A percentile compares a stretch with the other conserved stretches of the same genome.
Evolutionary conservation across 306 rosid species (phyloP).

Genomic region (Corylus heterophylla): DNA sequence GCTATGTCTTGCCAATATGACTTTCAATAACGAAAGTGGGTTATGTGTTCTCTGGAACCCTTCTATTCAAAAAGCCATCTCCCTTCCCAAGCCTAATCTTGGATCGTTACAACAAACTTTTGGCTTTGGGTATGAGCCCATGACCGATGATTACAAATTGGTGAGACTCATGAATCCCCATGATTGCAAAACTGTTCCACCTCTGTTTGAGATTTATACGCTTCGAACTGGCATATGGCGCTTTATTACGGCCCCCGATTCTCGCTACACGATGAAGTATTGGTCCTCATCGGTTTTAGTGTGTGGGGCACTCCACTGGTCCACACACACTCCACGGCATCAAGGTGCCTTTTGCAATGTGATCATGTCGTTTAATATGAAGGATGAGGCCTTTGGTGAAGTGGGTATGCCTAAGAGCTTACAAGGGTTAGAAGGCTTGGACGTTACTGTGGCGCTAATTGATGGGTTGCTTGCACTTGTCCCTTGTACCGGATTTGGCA

Average conservation of each 20-base stretch:
- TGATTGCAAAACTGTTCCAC: not conserved
- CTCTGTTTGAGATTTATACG: not conserved
- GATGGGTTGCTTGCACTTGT: slow-evolving; percentile 1
- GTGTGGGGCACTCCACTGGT: not conserved
- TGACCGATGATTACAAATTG: too few relatives aligned
- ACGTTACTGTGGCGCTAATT: not conserved
- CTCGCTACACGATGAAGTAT: not conserved
- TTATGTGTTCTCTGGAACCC: too few relatives aligned
- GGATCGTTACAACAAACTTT: too few relatives aligned
- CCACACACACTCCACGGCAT: not conserved
- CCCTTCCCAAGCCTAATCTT: too few relatives aligned
- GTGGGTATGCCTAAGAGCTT: not conserved
- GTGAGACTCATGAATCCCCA: too few relatives aligned
- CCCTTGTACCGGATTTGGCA: not conserved
- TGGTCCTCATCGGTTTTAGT: not conserved
- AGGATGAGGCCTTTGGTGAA: not conserved
- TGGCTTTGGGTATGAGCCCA: too few relatives aligned
- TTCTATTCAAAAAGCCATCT: too few relatives aligned
- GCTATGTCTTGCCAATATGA: too few relatives aligned
- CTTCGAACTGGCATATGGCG: not conserved
- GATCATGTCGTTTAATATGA: not conserved
- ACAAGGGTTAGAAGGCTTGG: not conserved
- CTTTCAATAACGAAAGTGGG: too few relatives aligned
- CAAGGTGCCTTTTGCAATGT: not conserved
- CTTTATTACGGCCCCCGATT: not conserved